Evolutionary conservation across 345 rosid species (phyloP), one percentile per base, ranked within the genome.

Genomic region (Eucalyptus rudis): DNA sequence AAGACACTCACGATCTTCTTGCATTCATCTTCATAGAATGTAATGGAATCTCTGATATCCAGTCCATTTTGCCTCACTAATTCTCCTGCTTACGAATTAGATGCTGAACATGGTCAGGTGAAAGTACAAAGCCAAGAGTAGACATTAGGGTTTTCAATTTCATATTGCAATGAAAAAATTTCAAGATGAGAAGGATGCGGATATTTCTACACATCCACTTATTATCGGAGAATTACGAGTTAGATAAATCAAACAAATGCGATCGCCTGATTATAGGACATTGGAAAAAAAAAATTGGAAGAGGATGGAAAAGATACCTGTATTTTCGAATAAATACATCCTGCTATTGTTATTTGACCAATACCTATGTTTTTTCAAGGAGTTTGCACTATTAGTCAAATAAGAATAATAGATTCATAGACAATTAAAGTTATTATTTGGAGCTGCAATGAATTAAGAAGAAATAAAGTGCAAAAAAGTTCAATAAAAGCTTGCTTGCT

Each of bases 331-430:
- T 89, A 97, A 94, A 90, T 96, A 97, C 99, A 97, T 97, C 86
- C 99, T 93, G 90, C 99, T 97, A 68, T 93, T 95, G 90, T 95
- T 96, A 87, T 95, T 97, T 56, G 91, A 80, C 99, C 99, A 97
- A 90, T 87, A 97, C 95, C 99, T 97, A 90, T n/a, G 87, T 86
- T 47, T 58, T 89, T 88, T 87, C 84, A 80, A 79, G 47, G 71
- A 25, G 33, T 50, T 51, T 76, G 62, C 6, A 79, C 56, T 15
- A 52, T 56, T 54, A 81, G 62, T 24, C 14, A 40, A 45, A 83
- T 4, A 62, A 19, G n/a, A 52, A 40, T 10, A 79, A 54, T 40
- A 12, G 20, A 86, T 49, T 19, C 27, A 86, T 33, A 11, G 83
- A 40, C 12, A 86, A 86, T 86, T 4, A 19, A 13, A 86, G 47